phyloP scores from a whole-genome alignment of 2,329 filamentous ascomycete species.

The Alternaria brassicae region DNA sequence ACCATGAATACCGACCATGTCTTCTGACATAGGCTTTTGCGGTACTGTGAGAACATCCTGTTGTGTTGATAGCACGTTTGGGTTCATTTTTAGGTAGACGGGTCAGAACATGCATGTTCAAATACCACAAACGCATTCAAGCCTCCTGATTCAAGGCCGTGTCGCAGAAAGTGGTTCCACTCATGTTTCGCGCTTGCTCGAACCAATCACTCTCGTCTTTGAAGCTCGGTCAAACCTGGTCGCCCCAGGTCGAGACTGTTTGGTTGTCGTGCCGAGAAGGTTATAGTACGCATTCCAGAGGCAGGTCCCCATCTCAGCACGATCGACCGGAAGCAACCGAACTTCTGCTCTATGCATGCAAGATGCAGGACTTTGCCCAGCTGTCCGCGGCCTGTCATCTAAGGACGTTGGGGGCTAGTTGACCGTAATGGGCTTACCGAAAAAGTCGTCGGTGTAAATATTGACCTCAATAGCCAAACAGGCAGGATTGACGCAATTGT shows the following conservation, averaged over 20 bases:
- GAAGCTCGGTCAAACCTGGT: slow-evolving; percentile 25
- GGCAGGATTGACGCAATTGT: slow-evolving; percentile 14
- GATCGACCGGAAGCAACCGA: slow-evolving; percentile 47
- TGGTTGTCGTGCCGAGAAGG: slow-evolving; percentile 33
- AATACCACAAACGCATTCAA: slow-evolving; percentile 17
- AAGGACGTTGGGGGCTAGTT: slow-evolving; percentile 18
- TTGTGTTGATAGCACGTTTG: slow-evolving; percentile 17
- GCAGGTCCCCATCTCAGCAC: slow-evolving; percentile 24
- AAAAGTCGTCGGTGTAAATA: slow-evolving; percentile 6
- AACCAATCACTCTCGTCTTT: slow-evolving; percentile 26
- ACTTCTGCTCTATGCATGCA: slow-evolving; percentile 43
- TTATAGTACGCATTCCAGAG: slow-evolving; percentile 40
- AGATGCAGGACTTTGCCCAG: slow-evolving; percentile 24
- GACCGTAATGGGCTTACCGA: slow-evolving; percentile 32
- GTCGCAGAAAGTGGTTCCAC: slow-evolving; percentile 5
- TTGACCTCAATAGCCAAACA: slow-evolving; percentile 19
- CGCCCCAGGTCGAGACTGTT: slow-evolving; percentile 36
- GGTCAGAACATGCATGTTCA: slow-evolving; percentile 26
- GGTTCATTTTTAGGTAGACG: slow-evolving; percentile 12
- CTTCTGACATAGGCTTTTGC: not conserved
- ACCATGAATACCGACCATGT: not conserved
- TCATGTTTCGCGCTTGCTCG: slow-evolving; percentile 23
- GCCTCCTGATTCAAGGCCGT: slow-evolving; percentile 24
- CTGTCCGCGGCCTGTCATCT: slow-evolving; percentile 21
- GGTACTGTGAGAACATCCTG: not conserved